Conservation (phyloP, 805 yeast species). For the Candida fluviatilis region DNA sequence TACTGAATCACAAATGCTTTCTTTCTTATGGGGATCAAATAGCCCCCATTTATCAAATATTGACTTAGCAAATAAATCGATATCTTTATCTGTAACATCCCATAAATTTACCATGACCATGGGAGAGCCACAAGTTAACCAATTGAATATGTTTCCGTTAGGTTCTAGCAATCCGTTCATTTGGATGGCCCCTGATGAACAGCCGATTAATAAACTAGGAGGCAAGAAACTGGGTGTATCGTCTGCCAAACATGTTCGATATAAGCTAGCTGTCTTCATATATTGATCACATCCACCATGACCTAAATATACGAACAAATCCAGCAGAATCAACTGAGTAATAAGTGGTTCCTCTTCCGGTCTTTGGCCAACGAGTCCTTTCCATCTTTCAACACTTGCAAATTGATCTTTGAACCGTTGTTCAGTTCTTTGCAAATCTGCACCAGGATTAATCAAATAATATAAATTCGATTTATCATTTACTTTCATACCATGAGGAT, state of each 20-base stretch:
- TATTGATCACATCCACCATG: slow-evolving; percentile 97
- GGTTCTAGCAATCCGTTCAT: slow-evolving; percentile 62
- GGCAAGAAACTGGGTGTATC: slow-evolving; percentile 43
- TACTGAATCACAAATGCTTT: slow-evolving; percentile 52
- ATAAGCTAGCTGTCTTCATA: slow-evolving; percentile 50
- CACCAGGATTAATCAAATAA: slow-evolving; percentile 77
- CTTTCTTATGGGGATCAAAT: slow-evolving; percentile 13
- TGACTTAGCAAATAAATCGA: slow-evolving; percentile 67
- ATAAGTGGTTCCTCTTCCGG: slow-evolving; percentile 58
- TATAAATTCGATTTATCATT: slow-evolving; percentile 5
- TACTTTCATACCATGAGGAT: neutral
- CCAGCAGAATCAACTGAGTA: slow-evolving; percentile 31
- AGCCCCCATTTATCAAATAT: slow-evolving; percentile 69
- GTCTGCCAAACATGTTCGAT: slow-evolving; percentile 13
- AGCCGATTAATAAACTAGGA: slow-evolving; percentile 74
- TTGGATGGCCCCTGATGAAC: slow-evolving; percentile 76
- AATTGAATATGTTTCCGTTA: slow-evolving; percentile 71
- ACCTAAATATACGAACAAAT: slow-evolving; percentile 75
- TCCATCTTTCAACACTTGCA: slow-evolving; percentile 12
- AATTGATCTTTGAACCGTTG: slow-evolving; percentile 30
- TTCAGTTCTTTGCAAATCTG: slow-evolving; percentile 71
- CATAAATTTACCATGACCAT: slow-evolving; percentile 82
- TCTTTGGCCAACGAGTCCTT: slow-evolving; percentile 47
- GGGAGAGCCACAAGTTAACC: slow-evolving; percentile 78
- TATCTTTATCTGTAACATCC: slow-evolving; percentile 97